Evolutionary conservation across 208 protist genomes (phyloP).

Genomic region (Strigomonas galati): DNA sequence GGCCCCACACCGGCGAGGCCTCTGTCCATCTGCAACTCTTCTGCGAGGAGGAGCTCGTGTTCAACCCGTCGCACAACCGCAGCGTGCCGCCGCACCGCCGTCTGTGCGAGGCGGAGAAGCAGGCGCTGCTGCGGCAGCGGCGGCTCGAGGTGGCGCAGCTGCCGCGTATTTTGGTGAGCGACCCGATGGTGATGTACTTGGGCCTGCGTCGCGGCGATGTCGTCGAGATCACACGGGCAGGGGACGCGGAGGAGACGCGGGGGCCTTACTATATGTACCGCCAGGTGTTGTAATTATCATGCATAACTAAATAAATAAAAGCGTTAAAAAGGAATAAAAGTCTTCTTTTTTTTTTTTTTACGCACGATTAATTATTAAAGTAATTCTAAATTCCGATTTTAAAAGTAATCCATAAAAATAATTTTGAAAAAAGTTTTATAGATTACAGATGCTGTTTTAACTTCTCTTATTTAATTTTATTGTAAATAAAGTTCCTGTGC

Average conservation of each 20-base stretch:
- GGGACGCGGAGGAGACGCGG: conserved; percentile 88
- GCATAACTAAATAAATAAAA: conserved; percentile 4
- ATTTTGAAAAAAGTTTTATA: not conserved
- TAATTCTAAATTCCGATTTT: not conserved
- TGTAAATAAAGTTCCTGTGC: too few relatives aligned
- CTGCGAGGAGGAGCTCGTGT: conserved; percentile 89
- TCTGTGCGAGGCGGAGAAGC: conserved; percentile 69
- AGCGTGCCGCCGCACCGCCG: conserved; percentile 93
- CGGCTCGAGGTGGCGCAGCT: conserved; percentile 94
- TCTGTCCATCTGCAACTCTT: conserved; percentile 51
- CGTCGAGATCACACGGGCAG: conserved; percentile 87
- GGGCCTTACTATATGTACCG: conserved; percentile 98
- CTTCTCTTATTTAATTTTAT: too few relatives aligned
- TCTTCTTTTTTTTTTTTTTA: conserved; percentile 28
- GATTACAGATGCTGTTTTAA: too few relatives aligned
- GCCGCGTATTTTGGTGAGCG: conserved; percentile 92
- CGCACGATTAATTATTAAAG: conserved; percentile 4
- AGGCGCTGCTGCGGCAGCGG: conserved; percentile 70
- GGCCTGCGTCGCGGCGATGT: conserved; percentile 89
- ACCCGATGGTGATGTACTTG: conserved; percentile 95
- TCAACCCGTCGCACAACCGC: conserved; percentile 95
- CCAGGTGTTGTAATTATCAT: conserved; percentile 83
- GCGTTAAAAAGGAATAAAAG: not conserved
- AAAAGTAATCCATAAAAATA: conserved; percentile 12
- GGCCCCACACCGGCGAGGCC: conserved; percentile 31